phyloP scores from a whole-genome alignment of 768 basidiomycete species.

The Leccinellum rugosiceps region DNA sequence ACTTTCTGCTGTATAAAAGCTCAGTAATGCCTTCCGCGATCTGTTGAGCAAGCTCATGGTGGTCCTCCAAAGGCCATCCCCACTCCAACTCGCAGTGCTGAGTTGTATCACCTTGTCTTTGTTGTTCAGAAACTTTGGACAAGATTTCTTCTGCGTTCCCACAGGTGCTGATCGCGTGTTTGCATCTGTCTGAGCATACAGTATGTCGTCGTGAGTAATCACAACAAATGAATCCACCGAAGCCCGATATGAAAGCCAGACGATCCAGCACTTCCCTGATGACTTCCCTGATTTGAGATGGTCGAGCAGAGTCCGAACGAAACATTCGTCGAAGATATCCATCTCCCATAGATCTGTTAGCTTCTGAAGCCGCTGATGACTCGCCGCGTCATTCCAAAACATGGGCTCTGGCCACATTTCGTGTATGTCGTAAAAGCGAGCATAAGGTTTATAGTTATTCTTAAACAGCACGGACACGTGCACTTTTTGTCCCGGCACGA shows the following conservation, averaged over 20 bases:
- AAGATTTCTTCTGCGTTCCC: constrained; percentile 8
- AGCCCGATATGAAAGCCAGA: constrained; percentile 28
- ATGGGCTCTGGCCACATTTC: constrained; percentile 27
- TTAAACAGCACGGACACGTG: constrained; percentile 32
- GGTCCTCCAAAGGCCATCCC: constrained; percentile 15
- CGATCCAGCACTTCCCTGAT: constrained; percentile 25
- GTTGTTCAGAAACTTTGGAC: constrained; percentile 11
- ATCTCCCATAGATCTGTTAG: constrained; percentile 27
- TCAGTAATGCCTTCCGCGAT: constrained; percentile 9
- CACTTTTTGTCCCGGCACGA: constrained; percentile 29
- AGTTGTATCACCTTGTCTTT: constrained; percentile 18
- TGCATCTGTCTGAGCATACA: constrained; percentile 13
- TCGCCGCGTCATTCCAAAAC: constrained; percentile 29
- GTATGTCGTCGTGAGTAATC: background rate
- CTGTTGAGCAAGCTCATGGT: background rate
- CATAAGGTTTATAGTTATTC: constrained; percentile 26
- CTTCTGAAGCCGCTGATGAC: constrained; percentile 17
- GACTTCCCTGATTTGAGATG: constrained; percentile 13
- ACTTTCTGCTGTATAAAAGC: constrained; percentile 12
- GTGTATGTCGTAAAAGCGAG: constrained; percentile 19
- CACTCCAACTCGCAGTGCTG: constrained; percentile 27
- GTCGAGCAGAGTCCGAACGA: constrained; percentile 15
- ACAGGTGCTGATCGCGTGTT: background rate
- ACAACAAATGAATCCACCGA: constrained; percentile 14
- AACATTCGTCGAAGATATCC: constrained; percentile 26